Conservation (phyloP, 148 eudicot species). For the Simmondsia chinensis region DNA sequence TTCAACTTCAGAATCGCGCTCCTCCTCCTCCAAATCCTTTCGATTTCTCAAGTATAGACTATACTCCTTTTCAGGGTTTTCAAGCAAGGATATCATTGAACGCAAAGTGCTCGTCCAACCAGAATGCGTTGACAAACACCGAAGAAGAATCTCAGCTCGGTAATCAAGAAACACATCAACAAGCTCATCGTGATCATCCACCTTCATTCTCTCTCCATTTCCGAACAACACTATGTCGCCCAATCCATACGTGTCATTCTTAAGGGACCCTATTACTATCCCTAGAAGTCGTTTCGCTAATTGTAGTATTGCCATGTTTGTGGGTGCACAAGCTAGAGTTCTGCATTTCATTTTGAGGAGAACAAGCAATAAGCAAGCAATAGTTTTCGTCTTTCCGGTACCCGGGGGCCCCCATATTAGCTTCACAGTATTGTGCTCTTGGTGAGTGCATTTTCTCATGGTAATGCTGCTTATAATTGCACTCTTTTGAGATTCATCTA, state of each 20-base stretch:
- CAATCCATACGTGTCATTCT: slow-evolving; percentile 17
- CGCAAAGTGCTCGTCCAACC: slow-evolving; percentile 28
- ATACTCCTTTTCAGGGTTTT: slow-evolving; percentile 29
- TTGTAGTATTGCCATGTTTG: slow-evolving; percentile 45
- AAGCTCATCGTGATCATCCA: slow-evolving; percentile 28
- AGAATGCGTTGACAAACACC: slow-evolving; percentile 16
- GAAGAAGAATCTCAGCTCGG: slow-evolving; percentile 10
- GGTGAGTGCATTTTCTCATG: slow-evolving; percentile 12
- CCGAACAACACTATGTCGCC: slow-evolving; percentile 34
- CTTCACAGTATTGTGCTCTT: slow-evolving; percentile 19
- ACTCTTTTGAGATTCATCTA: slow-evolving; percentile 16
- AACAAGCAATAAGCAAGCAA: slow-evolving; percentile 24
- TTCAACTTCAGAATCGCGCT: background rate
- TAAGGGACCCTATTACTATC: slow-evolving; percentile 4
- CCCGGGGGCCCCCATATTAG: slow-evolving; percentile 77
- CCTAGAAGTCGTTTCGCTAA: slow-evolving; percentile 28
- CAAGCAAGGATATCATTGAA: slow-evolving; percentile 31
- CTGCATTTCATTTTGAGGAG: slow-evolving; percentile 26
- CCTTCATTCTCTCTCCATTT: slow-evolving; percentile 27
- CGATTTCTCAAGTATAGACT: slow-evolving; percentile 14
- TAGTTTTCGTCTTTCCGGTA: slow-evolving; percentile 55
- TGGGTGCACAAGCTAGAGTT: slow-evolving; percentile 55
- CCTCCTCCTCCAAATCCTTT: background rate
- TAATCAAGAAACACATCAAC: slow-evolving; percentile 22
- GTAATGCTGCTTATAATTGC: slow-evolving; percentile 15